These are phyloP conservation scores for Miscanthus lutarioriparius DNA, from an alignment of 176 grass and related monocot genomes.

Conservation along the genomic window DNA sequence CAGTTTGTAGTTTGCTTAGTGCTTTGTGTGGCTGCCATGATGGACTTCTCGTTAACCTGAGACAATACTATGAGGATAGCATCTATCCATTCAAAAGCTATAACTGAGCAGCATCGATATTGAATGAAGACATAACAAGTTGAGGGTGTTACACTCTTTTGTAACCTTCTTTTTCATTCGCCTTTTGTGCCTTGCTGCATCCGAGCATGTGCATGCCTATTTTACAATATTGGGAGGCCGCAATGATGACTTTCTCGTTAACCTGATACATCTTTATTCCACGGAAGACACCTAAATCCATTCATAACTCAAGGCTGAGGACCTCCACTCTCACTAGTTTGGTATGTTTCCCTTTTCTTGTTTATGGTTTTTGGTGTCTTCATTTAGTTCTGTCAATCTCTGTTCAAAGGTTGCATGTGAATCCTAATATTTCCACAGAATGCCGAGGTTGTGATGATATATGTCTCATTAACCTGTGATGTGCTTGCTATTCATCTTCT, in stretches of 20 bases:
- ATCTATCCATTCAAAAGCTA: slow-evolving; percentile 27
- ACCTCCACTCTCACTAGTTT: slow-evolving; percentile 9
- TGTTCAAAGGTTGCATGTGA: background rate
- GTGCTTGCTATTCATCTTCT: background rate
- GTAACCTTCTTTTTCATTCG: background rate
- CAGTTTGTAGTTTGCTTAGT: background rate
- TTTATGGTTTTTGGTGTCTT: background rate
- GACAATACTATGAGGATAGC: slow-evolving; percentile 21
- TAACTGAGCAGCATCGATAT: slow-evolving; percentile 5
- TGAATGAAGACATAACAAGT: background rate
- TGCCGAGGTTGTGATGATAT: background rate
- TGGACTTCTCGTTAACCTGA: slow-evolving; percentile 55
- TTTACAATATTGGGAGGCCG: background rate
- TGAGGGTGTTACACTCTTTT: background rate
- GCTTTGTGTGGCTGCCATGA: slow-evolving; percentile 36
- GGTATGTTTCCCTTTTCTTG: background rate
- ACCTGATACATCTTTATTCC: slow-evolving; percentile 37
- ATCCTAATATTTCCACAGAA: background rate
- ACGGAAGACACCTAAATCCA: slow-evolving; percentile 49
- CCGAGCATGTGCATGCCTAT: background rate
- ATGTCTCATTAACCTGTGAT: background rate
- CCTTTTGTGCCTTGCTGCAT: background rate
- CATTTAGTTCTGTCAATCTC: background rate
- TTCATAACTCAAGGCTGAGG: slow-evolving; percentile 39
- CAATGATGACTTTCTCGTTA: slow-evolving; percentile 53